Evolutionary conservation across 768 basidiomycete genomes (phyloP).

Genomic region (Kwoniella sp.): DNA sequence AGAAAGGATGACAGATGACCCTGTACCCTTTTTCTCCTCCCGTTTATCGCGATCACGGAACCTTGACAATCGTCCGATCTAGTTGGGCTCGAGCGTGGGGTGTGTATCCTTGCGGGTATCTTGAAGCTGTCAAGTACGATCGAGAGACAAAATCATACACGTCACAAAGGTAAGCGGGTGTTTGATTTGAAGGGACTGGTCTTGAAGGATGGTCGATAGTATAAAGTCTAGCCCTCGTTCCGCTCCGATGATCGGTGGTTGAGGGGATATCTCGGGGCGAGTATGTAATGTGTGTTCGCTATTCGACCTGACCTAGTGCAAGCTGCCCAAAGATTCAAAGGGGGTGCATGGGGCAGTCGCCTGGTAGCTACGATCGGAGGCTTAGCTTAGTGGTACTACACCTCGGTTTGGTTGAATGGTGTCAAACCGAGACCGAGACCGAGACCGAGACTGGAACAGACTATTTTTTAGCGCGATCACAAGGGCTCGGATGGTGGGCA

Average conservation of each 20-base stretch:
- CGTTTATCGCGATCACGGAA: conserved; percentile 1
- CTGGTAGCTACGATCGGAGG: neutral
- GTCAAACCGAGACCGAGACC: neutral
- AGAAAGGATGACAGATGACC: neutral
- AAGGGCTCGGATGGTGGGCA: too few relatives aligned
- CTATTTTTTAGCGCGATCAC: too few relatives aligned
- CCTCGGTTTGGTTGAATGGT: neutral
- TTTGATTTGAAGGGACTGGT: too few relatives aligned
- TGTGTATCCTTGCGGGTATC: neutral
- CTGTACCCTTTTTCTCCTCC: neutral
- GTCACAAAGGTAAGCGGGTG: too few relatives aligned
- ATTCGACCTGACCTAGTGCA: neutral
- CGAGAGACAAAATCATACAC: too few relatives aligned
- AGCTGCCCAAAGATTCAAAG: too few relatives aligned
- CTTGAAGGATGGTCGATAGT: too few relatives aligned
- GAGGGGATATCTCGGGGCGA: neutral
- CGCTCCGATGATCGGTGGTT: neutral
- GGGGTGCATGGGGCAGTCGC: too few relatives aligned
- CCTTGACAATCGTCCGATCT: neutral
- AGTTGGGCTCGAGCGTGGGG: too few relatives aligned
- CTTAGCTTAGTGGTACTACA: neutral
- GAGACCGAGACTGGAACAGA: neutral
- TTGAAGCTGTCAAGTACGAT: too few relatives aligned
- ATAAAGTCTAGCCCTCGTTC: neutral
- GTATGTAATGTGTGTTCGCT: neutral